Base-by-base conservation (phyloP, 257 asterid genomes). In the Striga asiatica region DNA sequence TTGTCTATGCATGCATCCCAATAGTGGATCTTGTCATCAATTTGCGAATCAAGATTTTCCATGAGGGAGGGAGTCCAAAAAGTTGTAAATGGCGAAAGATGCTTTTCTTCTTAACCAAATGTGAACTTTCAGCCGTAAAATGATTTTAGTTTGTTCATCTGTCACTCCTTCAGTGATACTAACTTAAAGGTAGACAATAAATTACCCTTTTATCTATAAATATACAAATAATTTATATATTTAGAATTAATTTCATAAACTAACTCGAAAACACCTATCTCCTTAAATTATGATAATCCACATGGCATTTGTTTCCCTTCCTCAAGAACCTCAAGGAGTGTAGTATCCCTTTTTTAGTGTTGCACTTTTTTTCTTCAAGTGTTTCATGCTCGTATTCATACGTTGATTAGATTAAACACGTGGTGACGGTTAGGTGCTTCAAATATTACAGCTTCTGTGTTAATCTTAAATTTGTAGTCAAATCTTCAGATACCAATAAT, bases 401-500 rank as follows among this genome's bases (percentile, higher is more conserved):
- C 0, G 20, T 17, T 37, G 47, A 48, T 48, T 28, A 60, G 18
- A 71, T 38, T 35, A 45, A 37, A 35, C 31, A 8, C 27, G 5
- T 62, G 56, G 13, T 1, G 12, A 5, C 3, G 32, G 14, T 45
- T 8, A 32, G 32, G 27, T 64, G 54, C 27, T 67, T 64, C 22
- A 17, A 16, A 37, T 35, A 24, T 53, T 13, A 21, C 50, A 57
- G 35, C 43, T 58, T 43, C 60, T 58, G 19, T 49, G 31, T 48
- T 52, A 23, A 31, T 47, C 45, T 38, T 38, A 38, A 28, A 68
- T 55, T 18, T 52, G 0, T 64, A 4, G 50, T 67, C 66, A 42
- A 29, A 60, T 64, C 54, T 25, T 61, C 81, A 92, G 98, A 76
- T 82, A 48, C 98, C 98, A 19, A 88, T 88, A 45, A 92, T 92